Evolutionary conservation across 2,329 filamentous ascomycete genomes (phyloP).

Genomic region (Aspergillus hortae): DNA sequence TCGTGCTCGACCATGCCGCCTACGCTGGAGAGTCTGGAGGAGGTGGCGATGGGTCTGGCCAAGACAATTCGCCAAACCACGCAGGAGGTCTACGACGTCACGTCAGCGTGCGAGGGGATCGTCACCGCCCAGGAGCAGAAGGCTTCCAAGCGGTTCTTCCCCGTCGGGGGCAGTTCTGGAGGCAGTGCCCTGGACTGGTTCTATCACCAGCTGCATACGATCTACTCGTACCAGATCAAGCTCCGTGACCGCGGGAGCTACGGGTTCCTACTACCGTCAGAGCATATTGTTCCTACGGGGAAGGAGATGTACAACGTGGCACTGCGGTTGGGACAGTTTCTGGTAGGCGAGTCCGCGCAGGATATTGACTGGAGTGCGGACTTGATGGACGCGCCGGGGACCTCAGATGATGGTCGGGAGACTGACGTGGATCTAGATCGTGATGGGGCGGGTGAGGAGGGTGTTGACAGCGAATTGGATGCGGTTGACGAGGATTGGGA

Average conservation of each 20-base stretch:
- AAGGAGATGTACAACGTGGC: conserved; percentile 82
- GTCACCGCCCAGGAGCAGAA: conserved; percentile 40
- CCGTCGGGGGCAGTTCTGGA: conserved; percentile 68
- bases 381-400: conserved; percentile 5
- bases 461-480: background rate
- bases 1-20: conserved; percentile 75
- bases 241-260: conserved; percentile 90
- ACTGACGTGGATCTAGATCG: background rate
- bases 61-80: conserved; percentile 83
- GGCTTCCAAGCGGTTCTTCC: conserved; percentile 31
- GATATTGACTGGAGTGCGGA: conserved; percentile 14
- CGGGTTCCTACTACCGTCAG: conserved; percentile 82
- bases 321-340: conserved; percentile 77
- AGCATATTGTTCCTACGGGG: conserved; percentile 84
- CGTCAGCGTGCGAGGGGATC: conserved; percentile 82
- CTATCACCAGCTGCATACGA: conserved; percentile 78
- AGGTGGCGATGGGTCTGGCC: conserved; percentile 80
- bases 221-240: conserved; percentile 90
- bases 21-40: conserved; percentile 85
- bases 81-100: conserved; percentile 71
- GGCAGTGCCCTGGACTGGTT: conserved; percentile 94
- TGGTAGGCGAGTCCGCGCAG: conserved; percentile 11
- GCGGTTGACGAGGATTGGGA: conserved; percentile 6
- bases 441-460: background rate
- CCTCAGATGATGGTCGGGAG: background rate